Base-by-base conservation (phyloP, 106 monocot species). In the Triglochin maritima region DNA sequence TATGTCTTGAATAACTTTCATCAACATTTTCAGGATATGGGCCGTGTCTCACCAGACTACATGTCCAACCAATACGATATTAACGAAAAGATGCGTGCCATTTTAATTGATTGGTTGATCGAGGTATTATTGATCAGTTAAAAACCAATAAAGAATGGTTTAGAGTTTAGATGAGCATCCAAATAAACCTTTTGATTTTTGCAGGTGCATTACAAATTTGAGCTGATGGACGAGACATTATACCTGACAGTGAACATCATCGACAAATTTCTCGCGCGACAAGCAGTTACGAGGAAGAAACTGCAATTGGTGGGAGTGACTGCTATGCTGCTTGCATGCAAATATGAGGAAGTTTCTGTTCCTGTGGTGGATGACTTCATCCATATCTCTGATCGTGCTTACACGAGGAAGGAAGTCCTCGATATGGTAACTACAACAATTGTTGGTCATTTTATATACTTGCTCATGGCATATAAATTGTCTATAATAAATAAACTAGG, bases 181-280 rank as follows among this genome's bases (percentile, higher is more conserved):
- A 13, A 0, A 17, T 46, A 45, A 67, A 45, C 17, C 57, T 59
- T 13, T 14, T 59, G 6, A 59, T 59, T 0, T 11, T 43, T 14
- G 50, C 80, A 93, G 93, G 93, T 94, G 14, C 89, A 89, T 57
- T 85, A 89, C 77, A 94, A 87, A 69, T 94, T 94, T 69, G 94
- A 94, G 57, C 81, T 94, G 0, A 85, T 89, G 89, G 87, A 89
- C n/a, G 89, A 94, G 75, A 94, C 94, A 4, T 74, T 94, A 10
- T 94, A 77, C 71, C 77, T 94, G 48, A 94, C 83, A 4, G 82
- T 94, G 16, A 89, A 94, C 76, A 82, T 89, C 59, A 89, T 89
- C 69, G 94, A 94, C 74, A 75, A 87, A 73, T 94, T 83, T 68
- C 67, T 94, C 51, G 78, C 81, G 43, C 60, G 60, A 7, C 80